Base-by-base conservation (phyloP, 2,329 filamentous ascomycete genomes). In the Xylariales sp. region DNA sequence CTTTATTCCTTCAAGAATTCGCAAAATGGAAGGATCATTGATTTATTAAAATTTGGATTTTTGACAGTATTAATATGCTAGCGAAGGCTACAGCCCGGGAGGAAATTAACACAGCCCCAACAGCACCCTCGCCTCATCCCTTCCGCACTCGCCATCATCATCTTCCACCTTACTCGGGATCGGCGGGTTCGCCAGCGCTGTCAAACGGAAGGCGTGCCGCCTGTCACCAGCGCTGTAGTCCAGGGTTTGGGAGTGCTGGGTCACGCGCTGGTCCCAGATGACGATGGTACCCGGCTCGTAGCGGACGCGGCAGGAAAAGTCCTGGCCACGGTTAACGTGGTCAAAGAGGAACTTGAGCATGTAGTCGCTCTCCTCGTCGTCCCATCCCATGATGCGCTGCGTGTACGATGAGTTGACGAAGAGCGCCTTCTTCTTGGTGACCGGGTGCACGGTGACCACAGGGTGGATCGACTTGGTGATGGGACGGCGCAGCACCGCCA, bases 381-480 rank as follows among this genome's bases (percentile, higher is more conserved):
- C 53, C 45, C 51, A 49, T 8, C 52, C 52, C 11, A 54, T 44
- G 19, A 55, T 55, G 17, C 45, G 48, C 15, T 51, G 51, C 14
- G 54, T 59, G 40, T 57, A 60, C 18, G 50, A 55, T 2, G 46
- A 42, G 35, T 62, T 62, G 24, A 62, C 55, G 29, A 54, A 62
- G 3, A 62, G 46, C 2, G 56, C 51, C 34, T 61, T 60, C 28
- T 53, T 40, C 1, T 56, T 56, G 1, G 59, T 62, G 20, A 50
- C 53, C 1, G 57, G 59, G 47, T 62, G 57, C 4, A 53, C 53
- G 5, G 56, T 46, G 14, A 61, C 53, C 12, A 59, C 42, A 1
- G 35, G 35, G 18, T 38, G 35, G 10, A 51, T 46, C 4, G 53
- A 49, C 33, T 52, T 48, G 20, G 60, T 51, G 3, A 51, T 50